phyloP scores from a whole-genome alignment of 2,329 filamentous ascomycete species.

The Trichothecium roseum region DNA sequence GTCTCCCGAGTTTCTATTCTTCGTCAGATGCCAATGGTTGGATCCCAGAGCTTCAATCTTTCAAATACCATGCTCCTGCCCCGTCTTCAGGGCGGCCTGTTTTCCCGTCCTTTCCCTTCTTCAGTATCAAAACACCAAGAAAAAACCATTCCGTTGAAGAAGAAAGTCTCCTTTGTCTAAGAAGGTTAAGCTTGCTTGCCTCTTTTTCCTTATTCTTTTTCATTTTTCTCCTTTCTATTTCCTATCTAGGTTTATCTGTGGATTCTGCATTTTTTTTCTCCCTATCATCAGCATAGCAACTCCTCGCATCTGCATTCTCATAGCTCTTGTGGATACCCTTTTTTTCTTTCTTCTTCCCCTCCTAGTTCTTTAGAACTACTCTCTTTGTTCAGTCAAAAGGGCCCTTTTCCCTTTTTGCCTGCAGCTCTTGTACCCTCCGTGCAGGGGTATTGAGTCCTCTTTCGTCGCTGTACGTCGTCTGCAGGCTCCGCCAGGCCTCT shows the following conservation, averaged over 20 bases:
- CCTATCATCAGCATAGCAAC: background rate
- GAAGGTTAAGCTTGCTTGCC: constrained; percentile 8
- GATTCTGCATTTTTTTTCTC: constrained; percentile 10
- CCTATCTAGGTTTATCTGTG: constrained; percentile 8
- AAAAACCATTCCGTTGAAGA: no score
- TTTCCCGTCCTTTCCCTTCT: constrained; percentile 9
- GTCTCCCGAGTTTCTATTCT: no score
- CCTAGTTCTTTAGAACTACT: background rate
- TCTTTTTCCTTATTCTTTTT: constrained; percentile 13
- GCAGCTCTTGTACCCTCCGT: constrained; percentile 5
- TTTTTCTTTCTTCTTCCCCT: constrained; percentile 7
- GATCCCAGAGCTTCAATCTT: no score
- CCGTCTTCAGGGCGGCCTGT: background rate
- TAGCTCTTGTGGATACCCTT: background rate
- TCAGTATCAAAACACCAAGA: constrained; percentile 9
- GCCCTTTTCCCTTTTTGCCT: constrained; percentile 7
- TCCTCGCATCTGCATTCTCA: no score
- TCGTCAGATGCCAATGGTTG: no score
- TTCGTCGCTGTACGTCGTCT: no score
- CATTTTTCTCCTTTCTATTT: constrained; percentile 16
- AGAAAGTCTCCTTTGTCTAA: constrained; percentile 11
- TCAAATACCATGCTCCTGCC: no score
- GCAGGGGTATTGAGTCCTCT: background rate
- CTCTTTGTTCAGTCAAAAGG: constrained; percentile 4
- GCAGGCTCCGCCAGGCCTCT: no score